Evolutionary conservation across 768 basidiomycete species (phyloP).

Genomic region (Hypholoma sublateritium): DNA sequence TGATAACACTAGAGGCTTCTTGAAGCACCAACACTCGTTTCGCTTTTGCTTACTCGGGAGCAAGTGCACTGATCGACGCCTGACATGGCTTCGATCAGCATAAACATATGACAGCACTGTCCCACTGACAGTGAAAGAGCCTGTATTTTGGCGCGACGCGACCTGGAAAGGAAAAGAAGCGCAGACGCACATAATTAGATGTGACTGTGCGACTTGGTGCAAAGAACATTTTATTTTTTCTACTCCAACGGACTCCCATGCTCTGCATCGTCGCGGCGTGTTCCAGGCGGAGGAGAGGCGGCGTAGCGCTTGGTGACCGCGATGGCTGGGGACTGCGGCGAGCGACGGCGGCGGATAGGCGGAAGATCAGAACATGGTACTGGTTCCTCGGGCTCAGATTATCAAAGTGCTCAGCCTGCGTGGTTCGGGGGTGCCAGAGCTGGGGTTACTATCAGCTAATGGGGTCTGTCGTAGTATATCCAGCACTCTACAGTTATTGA

Average conservation of each 20-base stretch:
- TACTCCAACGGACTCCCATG: background rate
- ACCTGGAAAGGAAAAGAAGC: background rate
- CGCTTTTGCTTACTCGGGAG: background rate
- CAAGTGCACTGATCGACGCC: background rate
- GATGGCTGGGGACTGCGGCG: background rate
- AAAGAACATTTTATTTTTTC: background rate
- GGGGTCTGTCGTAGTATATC: no score
- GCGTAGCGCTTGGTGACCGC: background rate
- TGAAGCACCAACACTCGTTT: background rate
- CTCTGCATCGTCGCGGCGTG: background rate
- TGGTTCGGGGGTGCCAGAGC: no score
- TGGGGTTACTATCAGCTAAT: no score
- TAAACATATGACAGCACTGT: background rate
- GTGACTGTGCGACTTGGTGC: background rate
- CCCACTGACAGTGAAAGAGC: background rate
- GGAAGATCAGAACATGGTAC: background rate
- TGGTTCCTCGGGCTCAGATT: background rate
- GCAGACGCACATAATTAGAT: background rate
- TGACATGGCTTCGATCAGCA: background rate
- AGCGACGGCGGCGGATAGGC: conserved; percentile 5
- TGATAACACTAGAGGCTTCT: background rate
- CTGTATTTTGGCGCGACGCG: no score
- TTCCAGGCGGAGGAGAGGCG: conserved; percentile 3
- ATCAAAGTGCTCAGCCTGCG: no score
- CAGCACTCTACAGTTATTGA: no score